Evolutionary conservation across 2,329 filamentous ascomycete genomes (phyloP), one percentile per base, ranked within the genome.

Genomic region (Ceratocystis papillata): DNA sequence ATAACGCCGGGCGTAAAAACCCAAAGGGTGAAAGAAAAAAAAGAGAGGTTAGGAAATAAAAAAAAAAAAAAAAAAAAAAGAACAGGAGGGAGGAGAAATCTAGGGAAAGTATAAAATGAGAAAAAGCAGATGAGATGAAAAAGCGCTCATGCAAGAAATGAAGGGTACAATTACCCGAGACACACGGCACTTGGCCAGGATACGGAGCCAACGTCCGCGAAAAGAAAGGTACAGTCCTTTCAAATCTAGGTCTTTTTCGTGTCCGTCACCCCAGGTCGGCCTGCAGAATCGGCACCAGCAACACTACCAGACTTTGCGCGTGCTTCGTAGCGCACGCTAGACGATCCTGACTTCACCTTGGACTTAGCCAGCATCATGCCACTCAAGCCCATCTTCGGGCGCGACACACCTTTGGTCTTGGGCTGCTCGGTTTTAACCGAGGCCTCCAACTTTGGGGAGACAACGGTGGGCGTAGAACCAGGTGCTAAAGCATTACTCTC

Each of bases 331-430:
- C 55, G 55, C 7, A 59, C 55, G 7, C n/a, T 59, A 17, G 55
- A 25, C 12, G 55, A 41, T 41, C 37, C 33, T 3, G 30, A n/a
- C 12, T 59, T 59, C 5, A 20, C 30, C 55, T 59, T 59, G 1
- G 55, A 59, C 55, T 59, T 59, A n/a, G 55, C 55, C 30, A 59
- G 55, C 55, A 59, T 59, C 55, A 59, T 59, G 17, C 55, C 30
- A 5, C 55, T 15, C 25, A 59, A 30, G 55, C 55, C 55, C 17
- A 25, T n/a, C 30, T 59, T 59, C 6, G 28, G 55, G 20, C 55
- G 55, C 15, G 28, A 4, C n/a, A 8, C 28, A n/a, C 25, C 15
- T n/a, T 59, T 30, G 55, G 28, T n/a, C 55, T 17, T 37, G 2
- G 28, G 28, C 37, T 41, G 37, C 55, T 37, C 30, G 7, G 55